Conservation (phyloP, 2,329 filamentous ascomycete species). For the Chlorencoelia australis region DNA sequence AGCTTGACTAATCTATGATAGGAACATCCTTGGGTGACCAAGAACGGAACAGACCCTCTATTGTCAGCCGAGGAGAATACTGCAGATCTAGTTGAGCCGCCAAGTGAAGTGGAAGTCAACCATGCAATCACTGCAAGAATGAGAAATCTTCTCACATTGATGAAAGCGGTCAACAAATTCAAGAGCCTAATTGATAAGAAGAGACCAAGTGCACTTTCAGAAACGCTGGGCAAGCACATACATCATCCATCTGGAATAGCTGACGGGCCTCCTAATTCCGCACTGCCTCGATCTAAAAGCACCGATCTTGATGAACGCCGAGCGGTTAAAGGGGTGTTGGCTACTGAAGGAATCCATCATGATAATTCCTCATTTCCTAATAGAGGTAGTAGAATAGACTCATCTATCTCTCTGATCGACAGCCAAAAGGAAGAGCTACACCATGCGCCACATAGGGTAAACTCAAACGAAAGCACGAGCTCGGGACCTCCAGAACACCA, state of each 20-base stretch:
- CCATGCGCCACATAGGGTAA: too few species aligned
- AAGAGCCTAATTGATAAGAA: constrained; percentile 59
- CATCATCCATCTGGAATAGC: constrained; percentile 42
- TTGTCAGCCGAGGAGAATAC: constrained; percentile 81
- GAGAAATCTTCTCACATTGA: constrained; percentile 58
- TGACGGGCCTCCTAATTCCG: constrained; percentile 29
- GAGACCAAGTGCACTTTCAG: constrained; percentile 42
- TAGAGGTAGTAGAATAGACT: constrained; percentile 12
- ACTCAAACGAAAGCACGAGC: neutral
- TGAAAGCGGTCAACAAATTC: constrained; percentile 87
- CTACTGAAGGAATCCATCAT: constrained; percentile 43
- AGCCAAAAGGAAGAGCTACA: neutral
- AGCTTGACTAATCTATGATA: constrained; percentile 29
- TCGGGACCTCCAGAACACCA: constrained; percentile 5
- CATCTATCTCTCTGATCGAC: constrained; percentile 6
- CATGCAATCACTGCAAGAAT: constrained; percentile 86
- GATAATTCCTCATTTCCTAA: constrained; percentile 27
- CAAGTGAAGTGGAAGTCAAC: constrained; percentile 84
- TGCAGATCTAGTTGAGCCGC: constrained; percentile 65
- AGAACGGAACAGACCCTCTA: constrained; percentile 64
- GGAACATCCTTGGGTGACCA: constrained; percentile 92
- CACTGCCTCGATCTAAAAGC: constrained; percentile 35
- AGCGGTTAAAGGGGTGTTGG: constrained; percentile 37
- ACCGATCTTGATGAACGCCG: constrained; percentile 40
- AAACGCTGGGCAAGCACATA: constrained; percentile 47